Evolutionary conservation across 139 green algal genomes (phyloP), one percentile per base, ranked within the genome.

Genomic region (Picochlorum sp.): DNA sequence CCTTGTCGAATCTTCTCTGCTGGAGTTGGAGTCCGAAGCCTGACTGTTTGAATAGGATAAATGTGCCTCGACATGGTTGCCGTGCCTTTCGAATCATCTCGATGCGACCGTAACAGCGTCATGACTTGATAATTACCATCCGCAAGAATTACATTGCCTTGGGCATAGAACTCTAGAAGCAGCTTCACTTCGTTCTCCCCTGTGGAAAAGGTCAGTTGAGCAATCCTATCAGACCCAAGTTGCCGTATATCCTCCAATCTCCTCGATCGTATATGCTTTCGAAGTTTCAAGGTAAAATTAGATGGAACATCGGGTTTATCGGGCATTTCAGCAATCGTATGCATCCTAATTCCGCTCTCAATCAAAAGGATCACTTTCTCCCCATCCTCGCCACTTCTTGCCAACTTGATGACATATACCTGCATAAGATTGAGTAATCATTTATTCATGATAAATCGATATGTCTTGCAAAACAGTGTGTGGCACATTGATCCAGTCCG

Each of bases 281-380:
- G 81, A 63, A 98, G 77, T 80, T 98, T 98, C 14, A 98, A 74
- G 0, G 75, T 88, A 72, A 98, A 96, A 64, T 94, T 94, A 31
- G 72, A 87, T 7, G 90, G 90, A 2, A 87, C 74, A 58, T 90
- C 75, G 16, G 61, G 41, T 67, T 86, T 88, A 33, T 79, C 68
- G 2, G 69, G 73, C 54, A 88, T 75, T 7, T 77, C 65, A 76
- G 88, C 58, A 1, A 89, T 89, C 8, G 85, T 94, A 71, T 98
- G 91, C 37, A 97, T 85, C 9, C 91, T 78, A 5, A 56, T 54
- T 6, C 91, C 91, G 44, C 76, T 89, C 70, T 98, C 91, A 30
- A 98, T 64, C 40, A 98, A 57, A 40, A 98, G 64, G 37, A 96
- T 80, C 25, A 81, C 71, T 65, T 98, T 98, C 56, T 98, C 85